A percentile compares a stretch with the other conserved stretches of the same genome.
Evolutionary conservation across 257 asterid species (phyloP).

Genomic region (Craterostigma plantagineum): DNA sequence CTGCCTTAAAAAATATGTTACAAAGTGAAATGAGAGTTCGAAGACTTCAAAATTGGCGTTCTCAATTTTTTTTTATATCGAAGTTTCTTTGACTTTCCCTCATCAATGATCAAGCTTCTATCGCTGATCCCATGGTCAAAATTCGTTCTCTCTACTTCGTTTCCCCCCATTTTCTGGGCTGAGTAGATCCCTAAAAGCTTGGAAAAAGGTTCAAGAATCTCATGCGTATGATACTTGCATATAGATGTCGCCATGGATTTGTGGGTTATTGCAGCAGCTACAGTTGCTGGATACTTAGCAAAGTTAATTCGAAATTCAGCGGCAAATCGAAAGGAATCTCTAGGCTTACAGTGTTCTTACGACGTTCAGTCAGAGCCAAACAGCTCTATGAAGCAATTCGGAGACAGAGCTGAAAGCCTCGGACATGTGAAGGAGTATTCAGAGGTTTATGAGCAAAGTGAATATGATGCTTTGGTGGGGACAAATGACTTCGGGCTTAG

Average conservation of each 20-base stretch:
- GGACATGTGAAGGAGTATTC: no score
- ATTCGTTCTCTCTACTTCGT: no score
- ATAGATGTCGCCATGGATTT: constrained; percentile 33
- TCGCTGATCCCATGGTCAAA: no score
- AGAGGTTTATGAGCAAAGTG: no score
- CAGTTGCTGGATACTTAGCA: constrained; percentile 63
- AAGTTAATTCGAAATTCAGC: constrained; percentile 33
- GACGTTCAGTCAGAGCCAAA: constrained; percentile 22
- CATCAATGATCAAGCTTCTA: neutral
- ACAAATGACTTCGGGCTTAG: no score
- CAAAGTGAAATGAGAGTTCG: no score
- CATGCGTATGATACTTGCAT: neutral
- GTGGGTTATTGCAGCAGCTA: constrained; percentile 77
- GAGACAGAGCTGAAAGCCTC: constrained; percentile 29
- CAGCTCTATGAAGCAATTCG: constrained; percentile 37
- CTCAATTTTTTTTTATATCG: constrained; percentile 11
- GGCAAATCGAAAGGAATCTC: constrained; percentile 21
- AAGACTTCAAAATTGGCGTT: no score
- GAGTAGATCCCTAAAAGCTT: neutral
- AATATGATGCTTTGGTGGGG: no score
- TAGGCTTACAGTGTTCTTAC: no score
- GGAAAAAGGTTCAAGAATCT: constrained; percentile 5
- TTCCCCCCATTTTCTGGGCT: no score
- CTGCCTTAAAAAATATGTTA: constrained; percentile 8
- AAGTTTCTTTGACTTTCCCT: constrained; percentile 7